Percentiles rank a stretch among this genome's conserved stretches.
Evolutionary conservation across 2,329 filamentous ascomycete genomes (phyloP).

Genomic region (Rhinocladiella mackenziei): DNA sequence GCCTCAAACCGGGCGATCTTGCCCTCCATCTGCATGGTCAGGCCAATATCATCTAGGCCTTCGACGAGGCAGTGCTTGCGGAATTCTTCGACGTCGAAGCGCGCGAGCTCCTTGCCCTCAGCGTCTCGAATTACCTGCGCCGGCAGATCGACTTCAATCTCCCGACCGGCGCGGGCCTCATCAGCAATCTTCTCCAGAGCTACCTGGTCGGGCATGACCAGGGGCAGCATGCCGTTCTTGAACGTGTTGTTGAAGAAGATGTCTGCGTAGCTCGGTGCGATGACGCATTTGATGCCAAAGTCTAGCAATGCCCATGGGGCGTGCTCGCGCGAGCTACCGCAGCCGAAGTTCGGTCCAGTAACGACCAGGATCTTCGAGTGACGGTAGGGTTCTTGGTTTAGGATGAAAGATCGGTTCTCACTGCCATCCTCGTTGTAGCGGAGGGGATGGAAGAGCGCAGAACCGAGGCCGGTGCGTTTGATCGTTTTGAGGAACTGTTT

Average conservation of each 20-base stretch:
- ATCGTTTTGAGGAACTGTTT: conserved; percentile 99
- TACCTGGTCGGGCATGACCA: conserved; percentile 63
- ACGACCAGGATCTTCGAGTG: conserved; percentile 83
- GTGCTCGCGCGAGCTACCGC: conserved; percentile 87
- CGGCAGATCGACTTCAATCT: conserved; percentile 84
- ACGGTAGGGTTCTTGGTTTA: conserved; percentile 86
- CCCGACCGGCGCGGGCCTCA: conserved; percentile 73
- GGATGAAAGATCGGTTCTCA: conserved; percentile 76
- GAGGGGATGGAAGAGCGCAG: conserved; percentile 79
- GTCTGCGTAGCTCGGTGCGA: conserved; percentile 81
- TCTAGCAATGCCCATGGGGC: conserved; percentile 95
- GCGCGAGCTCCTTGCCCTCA: conserved; percentile 66
- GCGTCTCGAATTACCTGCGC: conserved; percentile 78
- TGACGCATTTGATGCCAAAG: conserved; percentile 91
- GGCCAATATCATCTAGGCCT: conserved; percentile 89
- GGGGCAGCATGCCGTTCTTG: conserved; percentile 98
- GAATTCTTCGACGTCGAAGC: conserved; percentile 88
- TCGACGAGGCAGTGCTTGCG: conserved; percentile 91
- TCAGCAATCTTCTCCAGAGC: conserved; percentile 67
- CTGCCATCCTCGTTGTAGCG: conserved; percentile 70
- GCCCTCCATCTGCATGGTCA: conserved; percentile 87
- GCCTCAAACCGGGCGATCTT: conserved; percentile 82
- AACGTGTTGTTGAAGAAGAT: conserved; percentile 99
- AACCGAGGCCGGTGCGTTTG: conserved; percentile 90
- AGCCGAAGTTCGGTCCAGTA: conserved; percentile 92